Conservation (phyloP, 306 rosid genomes). For the Acmispon strigosus region DNA sequence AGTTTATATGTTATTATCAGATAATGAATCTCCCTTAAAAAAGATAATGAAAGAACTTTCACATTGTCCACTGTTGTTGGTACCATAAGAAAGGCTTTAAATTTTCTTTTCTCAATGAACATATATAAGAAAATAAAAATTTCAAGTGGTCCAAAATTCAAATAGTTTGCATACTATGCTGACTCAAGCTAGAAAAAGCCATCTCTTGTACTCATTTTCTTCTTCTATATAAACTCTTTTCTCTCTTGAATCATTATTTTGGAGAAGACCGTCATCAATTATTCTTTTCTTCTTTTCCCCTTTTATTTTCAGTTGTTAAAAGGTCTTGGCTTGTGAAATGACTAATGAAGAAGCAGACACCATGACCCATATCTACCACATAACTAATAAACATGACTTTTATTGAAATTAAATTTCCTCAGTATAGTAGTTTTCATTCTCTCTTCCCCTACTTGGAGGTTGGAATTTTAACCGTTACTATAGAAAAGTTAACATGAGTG, state of each 20-base stretch:
- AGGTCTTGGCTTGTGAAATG: constrained; percentile 31
- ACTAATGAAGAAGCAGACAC: constrained; percentile 26
- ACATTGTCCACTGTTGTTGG: constrained; percentile 24
- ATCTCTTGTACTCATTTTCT: background rate
- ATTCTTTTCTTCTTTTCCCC: background rate
- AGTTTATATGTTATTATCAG: background rate
- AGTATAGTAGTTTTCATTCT: constrained; percentile 11
- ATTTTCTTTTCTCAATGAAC: background rate
- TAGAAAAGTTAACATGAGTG: constrained; percentile 13
- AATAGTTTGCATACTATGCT: constrained; percentile 12
- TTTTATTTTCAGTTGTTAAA: constrained; percentile 21
- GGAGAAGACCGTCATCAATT: constrained; percentile 16
- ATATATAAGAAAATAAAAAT: constrained; percentile 10
- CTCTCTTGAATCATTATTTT: constrained; percentile 22
- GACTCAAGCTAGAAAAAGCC: constrained; percentile 27
- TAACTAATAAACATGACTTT: constrained; percentile 25
- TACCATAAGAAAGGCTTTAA: constrained; percentile 22
- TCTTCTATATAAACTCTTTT: constrained; percentile 10
- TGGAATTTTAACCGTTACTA: constrained; percentile 17
- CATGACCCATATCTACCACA: constrained; percentile 36
- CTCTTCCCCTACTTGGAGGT: constrained; percentile 22
- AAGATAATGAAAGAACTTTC: constrained; percentile 8
- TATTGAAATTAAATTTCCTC: constrained; percentile 27
- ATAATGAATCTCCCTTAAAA: too few species aligned
- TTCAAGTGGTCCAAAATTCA: constrained; percentile 23